Percentiles rank a stretch among this genome's conserved stretches.
Evolutionary conservation across 306 rosid species (phyloP).

Genomic region (Vigna trinervia): DNA sequence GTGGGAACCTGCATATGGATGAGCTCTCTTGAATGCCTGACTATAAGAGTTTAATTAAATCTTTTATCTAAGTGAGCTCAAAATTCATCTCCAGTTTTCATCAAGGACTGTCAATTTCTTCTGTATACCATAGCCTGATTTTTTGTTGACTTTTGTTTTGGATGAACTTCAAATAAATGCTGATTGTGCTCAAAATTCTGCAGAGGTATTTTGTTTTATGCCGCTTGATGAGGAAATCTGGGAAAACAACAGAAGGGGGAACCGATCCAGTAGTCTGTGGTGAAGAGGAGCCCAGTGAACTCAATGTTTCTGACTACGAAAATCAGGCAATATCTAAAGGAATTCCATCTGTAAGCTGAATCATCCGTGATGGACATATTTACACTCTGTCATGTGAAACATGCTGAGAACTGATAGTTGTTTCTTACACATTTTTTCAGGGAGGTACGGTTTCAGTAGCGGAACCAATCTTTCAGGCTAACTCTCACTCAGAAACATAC

Average conservation of each 20-base stretch:
- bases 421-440: conserved; percentile 40
- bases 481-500: neutral
- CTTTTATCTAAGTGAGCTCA: neutral
- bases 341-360: conserved; percentile 55
- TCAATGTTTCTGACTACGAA: conserved; percentile 35
- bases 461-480: neutral
- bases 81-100: neutral
- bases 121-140: neutral
- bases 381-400: conserved; percentile 15
- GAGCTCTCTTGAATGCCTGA: neutral
- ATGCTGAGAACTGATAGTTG: neutral
- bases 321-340: neutral
- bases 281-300: conserved; percentile 50
- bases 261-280: conserved; percentile 5
- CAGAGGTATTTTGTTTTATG: conserved; percentile 63
- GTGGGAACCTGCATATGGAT: neutral
- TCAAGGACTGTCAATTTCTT: neutral
- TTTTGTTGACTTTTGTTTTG: neutral
- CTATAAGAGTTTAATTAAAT: neutral
- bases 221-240: conserved; percentile 52
- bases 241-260: conserved; percentile 35
- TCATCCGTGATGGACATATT: conserved; percentile 4
- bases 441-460: neutral
- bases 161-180: neutral
- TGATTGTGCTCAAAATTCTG: conserved; percentile 29